These are phyloP conservation scores for Acacia concinna DNA, from an alignment of 331 rosid species.

Conservation along the genomic window DNA sequence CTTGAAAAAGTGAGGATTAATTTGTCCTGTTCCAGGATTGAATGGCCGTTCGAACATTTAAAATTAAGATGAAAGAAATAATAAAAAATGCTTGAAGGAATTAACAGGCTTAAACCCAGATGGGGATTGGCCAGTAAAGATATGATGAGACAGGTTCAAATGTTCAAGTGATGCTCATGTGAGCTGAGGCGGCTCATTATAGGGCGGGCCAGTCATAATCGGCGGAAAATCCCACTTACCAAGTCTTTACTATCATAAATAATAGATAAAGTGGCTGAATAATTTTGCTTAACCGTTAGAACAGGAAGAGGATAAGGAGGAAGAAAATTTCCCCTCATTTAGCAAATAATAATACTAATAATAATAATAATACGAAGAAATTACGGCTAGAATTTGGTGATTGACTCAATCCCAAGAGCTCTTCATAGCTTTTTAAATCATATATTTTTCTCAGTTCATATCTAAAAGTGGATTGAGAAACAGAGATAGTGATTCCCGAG, in stretches of 20 bases:
- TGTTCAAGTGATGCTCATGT: not conserved
- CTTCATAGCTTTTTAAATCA: not conserved
- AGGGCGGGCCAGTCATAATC: constrained; percentile 4
- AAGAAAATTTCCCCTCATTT: not conserved
- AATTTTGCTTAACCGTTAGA: not conserved
- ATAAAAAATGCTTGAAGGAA: not conserved
- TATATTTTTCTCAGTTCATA: not conserved
- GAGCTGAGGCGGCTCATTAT: not conserved
- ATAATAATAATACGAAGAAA: not conserved
- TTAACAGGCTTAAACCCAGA: constrained; percentile 18
- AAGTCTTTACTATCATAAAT: not conserved
- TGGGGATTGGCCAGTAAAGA: constrained; percentile 18
- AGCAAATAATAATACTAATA: too few relatives aligned
- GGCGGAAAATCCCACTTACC: not conserved
- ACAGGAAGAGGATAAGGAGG: not conserved
- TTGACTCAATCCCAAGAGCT: not conserved
- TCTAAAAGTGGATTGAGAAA: not conserved
- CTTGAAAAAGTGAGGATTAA: not conserved
- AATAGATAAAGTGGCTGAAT: not conserved
- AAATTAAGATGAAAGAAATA: not conserved
- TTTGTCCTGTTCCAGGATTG: constrained; percentile 1
- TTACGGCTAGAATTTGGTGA: constrained; percentile 4
- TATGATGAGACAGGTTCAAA: constrained; percentile 8
- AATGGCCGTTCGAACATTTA: constrained; percentile 7
- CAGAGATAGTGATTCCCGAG: not conserved